Conservation (phyloP, 2,329 filamentous ascomycete species). For the Aspergillus arachidicola region DNA sequence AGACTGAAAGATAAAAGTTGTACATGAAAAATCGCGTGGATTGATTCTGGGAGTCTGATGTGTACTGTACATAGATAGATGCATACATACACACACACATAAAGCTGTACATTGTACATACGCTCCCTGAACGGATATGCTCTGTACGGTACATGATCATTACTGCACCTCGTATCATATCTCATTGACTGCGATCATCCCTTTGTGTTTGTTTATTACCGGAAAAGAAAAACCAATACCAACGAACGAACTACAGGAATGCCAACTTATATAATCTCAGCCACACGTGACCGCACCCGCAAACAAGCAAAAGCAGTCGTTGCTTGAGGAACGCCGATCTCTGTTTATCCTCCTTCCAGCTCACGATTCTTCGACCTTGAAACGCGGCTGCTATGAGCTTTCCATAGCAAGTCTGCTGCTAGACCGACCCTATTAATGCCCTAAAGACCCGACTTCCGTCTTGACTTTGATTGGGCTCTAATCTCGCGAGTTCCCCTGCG, state of each 20-base stretch:
- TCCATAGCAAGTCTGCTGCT: slow-evolving; percentile 19
- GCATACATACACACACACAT: neutral
- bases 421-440: slow-evolving; percentile 13
- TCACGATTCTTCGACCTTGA: slow-evolving; percentile 17
- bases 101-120: neutral
- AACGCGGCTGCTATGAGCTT: slow-evolving; percentile 27
- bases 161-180: neutral
- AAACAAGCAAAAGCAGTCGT: slow-evolving; percentile 34
- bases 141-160: neutral
- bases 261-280: slow-evolving; percentile 22
- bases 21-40: neutral
- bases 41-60: neutral
- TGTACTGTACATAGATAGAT: neutral
- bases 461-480: slow-evolving; percentile 1
- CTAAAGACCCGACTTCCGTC: slow-evolving; percentile 10
- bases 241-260: slow-evolving; percentile 17
- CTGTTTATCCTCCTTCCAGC: slow-evolving; percentile 41
- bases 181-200: neutral
- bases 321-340: slow-evolving; percentile 46
- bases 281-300: slow-evolving; percentile 33
- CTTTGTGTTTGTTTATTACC: neutral
- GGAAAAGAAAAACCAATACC: neutral
- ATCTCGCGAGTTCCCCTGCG: slow-evolving; percentile 6
- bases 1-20: neutral
- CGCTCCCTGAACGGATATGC: neutral